Evolutionary conservation across 2,329 filamentous ascomycete genomes (phyloP), one percentile per base, ranked within the genome.

Genomic region (Stemphylium lycopersici): DNA sequence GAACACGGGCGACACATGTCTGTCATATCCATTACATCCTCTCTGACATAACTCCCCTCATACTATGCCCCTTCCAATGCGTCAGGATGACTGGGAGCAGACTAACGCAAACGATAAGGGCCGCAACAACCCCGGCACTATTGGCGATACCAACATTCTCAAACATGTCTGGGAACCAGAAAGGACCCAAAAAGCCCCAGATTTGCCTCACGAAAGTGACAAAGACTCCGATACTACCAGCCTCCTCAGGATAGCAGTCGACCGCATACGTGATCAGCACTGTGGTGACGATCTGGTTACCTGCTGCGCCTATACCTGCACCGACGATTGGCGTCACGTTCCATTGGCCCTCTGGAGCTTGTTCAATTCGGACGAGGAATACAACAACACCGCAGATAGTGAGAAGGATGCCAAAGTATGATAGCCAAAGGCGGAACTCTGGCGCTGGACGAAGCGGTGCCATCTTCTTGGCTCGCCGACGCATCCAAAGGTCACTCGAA

Each of bases 231-330:
- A 87, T 78, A 48, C 80, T 79, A 1, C 80, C 80, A 0, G 83
- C 77, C 36, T 84, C 78, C 24, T 82, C 75, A 2, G 74, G 77
- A 56, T 84, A 80, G 62, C 82, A 84, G 59, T 87, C 85, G 1
- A 87, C 80, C 0, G 83, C 80, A 65, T 86, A 87, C 0, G 85
- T 86, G 20, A 85, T 81, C 38, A 85, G 65, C 2, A 86, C 81
- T 0, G 85, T 87, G 0, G 84, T 87, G 13, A 86, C 78, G 37
- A 87, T 80, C 67, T 87, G 84, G 55, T 85, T 86, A 0, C 85
- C 84, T 4, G 78, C 80, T 0, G 79, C 80, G 0, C 76, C 73
- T 33, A 80, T 78, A 0, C 78, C 83, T 5, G 77, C 78, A 4
- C 84, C 84, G 13, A 86, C 64, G 12, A 84, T 73, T 0, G 84